Base-by-base conservation (phyloP, 2,329 filamentous ascomycete genomes). In the Phialocephala subalpina region DNA sequence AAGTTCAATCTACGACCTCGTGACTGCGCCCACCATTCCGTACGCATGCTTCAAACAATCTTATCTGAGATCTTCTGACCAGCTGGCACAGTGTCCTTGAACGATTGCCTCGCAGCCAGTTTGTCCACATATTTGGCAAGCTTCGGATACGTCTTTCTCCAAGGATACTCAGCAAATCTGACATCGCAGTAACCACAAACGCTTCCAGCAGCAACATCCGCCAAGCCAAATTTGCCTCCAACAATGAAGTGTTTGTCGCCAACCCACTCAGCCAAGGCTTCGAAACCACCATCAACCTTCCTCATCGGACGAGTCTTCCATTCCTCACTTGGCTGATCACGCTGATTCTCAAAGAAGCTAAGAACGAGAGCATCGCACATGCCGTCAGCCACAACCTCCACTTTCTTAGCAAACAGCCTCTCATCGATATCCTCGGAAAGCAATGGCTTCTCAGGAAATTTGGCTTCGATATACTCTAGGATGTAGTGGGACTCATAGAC, bases 251-350 rank as follows among this genome's bases (percentile, higher is more conserved):
- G 36, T 20, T 58, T 66, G 14, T 62, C 53, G n/a, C 61, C 64
- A 11, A 66, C 56, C 64, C 61, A 69, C 20, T 62, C 62, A n/a
- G 61, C 64, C 6, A 69, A 45, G 25, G 64, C 61, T 35, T 61
- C 66, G 58, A 66, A 66, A 18, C 59, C 67, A 14, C 66, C 63
- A 49, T 61, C 66, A 42, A 65, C 57, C 22, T 65, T 65, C 36
- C 66, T 65, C 60, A 63, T 60, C 38, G 65, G 67, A 27, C 64
- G 49, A 16, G 58, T 63, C 18, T 66, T 64, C 58, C 59, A 69
- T 33, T 69, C 64, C n/a, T 55, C 55, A 16, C 64, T 64, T 29
- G 64, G 57, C 7, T 60, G 49, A 38, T 53, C 52, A 42, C 66
- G 47, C 42, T 62, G 60, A 29, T 58, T 58, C 38, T 66, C 66